Percentiles rank a stretch among this genome's conserved stretches.
Evolutionary conservation across 2,329 filamentous ascomycete genomes (phyloP).

Genomic region (Tolypocladium ophioglossoides): DNA sequence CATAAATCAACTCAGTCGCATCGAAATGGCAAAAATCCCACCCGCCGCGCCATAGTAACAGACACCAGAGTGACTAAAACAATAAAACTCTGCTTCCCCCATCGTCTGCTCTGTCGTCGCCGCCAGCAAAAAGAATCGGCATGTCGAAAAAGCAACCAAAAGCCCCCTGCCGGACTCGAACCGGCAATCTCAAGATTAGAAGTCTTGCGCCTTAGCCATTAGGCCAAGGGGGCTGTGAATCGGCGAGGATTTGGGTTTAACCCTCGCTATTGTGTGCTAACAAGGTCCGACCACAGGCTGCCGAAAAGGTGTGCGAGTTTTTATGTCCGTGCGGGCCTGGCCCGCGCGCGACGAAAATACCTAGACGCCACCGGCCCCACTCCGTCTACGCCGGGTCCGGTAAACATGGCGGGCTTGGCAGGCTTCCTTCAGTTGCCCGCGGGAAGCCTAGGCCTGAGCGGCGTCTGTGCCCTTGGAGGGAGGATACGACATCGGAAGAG

Average conservation of each 20-base stretch:
- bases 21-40: neutral
- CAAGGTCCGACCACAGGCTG: neutral
- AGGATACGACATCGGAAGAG: conserved; percentile 8
- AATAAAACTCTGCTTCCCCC: neutral
- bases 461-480: neutral
- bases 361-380: neutral
- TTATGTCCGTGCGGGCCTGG: neutral
- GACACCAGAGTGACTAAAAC: neutral
- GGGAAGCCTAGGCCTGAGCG: neutral
- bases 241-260: neutral
- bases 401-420: neutral
- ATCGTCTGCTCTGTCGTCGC: neutral
- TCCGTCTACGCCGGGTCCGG: neutral
- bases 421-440: neutral
- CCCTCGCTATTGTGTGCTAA: neutral
- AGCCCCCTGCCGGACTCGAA: conserved; percentile 5
- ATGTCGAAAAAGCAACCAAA: neutral
- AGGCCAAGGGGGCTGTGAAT: conserved; percentile 3
- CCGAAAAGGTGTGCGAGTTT: neutral
- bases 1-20: no score
- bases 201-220: conserved; percentile 6
- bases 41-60: neutral
- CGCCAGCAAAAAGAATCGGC: neutral
- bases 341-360: neutral
- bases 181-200: conserved; percentile 6